Percentiles rank a stretch among this genome's conserved stretches.
phyloP scores from a whole-genome alignment of 192 early-diverging fungal genomes.

The Phlyctochytrium planicorne region DNA sequence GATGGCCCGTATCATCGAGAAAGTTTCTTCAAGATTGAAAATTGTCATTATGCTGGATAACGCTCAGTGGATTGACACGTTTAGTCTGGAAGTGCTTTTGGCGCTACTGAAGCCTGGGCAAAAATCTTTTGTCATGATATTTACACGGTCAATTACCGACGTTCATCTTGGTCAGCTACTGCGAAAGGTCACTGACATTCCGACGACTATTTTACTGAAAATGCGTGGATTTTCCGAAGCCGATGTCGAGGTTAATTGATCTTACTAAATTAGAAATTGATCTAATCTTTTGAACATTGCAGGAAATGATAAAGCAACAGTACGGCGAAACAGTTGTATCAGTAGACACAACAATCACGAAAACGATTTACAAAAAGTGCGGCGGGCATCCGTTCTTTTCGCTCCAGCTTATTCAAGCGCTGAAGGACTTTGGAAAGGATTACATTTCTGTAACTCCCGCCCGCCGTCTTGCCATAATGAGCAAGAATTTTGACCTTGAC shows the following conservation, averaged over 20 bases:
- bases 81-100: not conserved
- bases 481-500: constrained; percentile 1
- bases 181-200: not conserved
- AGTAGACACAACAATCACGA: not conserved
- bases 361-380: constrained; percentile 1
- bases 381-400: constrained; percentile 2
- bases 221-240: not conserved
- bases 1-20: not conserved
- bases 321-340: not conserved
- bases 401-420: not conserved
- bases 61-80: not conserved
- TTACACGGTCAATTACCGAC: not conserved
- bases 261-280: no score
- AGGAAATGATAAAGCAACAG: not conserved
- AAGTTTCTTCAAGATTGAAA: not conserved
- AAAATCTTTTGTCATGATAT: not conserved
- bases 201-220: not conserved
- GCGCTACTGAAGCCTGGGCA: not conserved
- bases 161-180: not conserved
- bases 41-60: constrained; percentile 5
- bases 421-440: constrained; percentile 3
- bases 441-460: not conserved
- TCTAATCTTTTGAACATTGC: no score
- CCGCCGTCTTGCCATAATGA: not conserved
- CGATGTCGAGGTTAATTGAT: no score